These are phyloP conservation scores for Strobilomyces dryophilus DNA, from an alignment of 768 basidiomycete genomes.

Conservation along the genomic window DNA sequence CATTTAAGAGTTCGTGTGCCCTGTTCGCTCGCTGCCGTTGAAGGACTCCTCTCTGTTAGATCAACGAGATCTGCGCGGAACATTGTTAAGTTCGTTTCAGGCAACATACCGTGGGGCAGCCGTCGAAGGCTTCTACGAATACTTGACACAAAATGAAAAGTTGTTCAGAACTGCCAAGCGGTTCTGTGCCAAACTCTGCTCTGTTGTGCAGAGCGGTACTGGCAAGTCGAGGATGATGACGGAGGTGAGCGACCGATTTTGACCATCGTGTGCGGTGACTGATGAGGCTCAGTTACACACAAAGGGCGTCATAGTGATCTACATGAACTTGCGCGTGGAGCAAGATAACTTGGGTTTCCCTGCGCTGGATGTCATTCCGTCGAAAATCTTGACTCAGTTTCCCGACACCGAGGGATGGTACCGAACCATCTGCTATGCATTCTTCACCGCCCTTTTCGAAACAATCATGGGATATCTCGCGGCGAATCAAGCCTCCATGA, in stretches of 20 bases:
- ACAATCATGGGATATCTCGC: neutral
- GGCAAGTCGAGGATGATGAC: constrained; percentile 12
- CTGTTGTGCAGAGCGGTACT: constrained; percentile 13
- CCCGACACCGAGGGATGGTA: neutral
- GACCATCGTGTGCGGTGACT: too few relatives aligned
- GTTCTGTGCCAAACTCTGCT: constrained; percentile 7
- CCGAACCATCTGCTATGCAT: constrained; percentile 1
- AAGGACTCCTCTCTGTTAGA: neutral
- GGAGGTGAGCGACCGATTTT: neutral
- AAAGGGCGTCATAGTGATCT: constrained; percentile 17
- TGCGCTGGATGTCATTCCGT: constrained; percentile 8
- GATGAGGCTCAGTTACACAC: too few relatives aligned
- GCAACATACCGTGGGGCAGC: constrained; percentile 1
- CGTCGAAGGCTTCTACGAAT: constrained; percentile 17
- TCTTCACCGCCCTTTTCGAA: constrained; percentile 16
- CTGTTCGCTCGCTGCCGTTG: too few relatives aligned
- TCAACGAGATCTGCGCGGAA: neutral
- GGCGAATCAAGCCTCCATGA: neutral
- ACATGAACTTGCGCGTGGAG: constrained; percentile 11
- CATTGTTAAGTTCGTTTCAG: neutral
- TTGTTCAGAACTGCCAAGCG: neutral
- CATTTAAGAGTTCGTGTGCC: neutral
- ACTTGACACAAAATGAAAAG: constrained; percentile 9
- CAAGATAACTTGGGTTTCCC: constrained; percentile 10
- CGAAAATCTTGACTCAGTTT: constrained; percentile 10